Evolutionary conservation across 2,329 filamentous ascomycete genomes (phyloP).

Genomic region (Ophiognomonia clavigignenti-juglandacearum): DNA sequence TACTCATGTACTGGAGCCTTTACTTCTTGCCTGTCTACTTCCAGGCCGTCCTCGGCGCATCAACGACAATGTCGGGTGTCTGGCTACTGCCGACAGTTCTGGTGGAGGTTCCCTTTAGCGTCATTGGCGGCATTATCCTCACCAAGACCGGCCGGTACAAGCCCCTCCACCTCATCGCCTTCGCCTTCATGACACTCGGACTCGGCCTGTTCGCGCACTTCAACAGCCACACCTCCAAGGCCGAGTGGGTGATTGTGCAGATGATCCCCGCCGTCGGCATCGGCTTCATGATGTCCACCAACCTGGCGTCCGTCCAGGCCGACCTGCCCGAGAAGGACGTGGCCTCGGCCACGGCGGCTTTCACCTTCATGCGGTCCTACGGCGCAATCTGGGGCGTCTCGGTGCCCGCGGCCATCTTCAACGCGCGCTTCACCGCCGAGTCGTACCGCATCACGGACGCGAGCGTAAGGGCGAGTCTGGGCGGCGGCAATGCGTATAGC

Average conservation of each 20-base stretch:
- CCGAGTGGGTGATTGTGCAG: conserved; percentile 36
- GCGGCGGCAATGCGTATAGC: neutral
- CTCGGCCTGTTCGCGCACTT: conserved; percentile 27
- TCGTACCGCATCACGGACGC: neutral
- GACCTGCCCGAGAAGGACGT: conserved; percentile 28
- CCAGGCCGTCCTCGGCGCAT: neutral
- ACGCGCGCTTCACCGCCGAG: neutral
- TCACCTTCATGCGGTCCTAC: conserved; percentile 38
- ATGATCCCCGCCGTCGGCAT: conserved; percentile 33
- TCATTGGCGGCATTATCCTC: conserved; percentile 16
- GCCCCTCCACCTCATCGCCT: conserved; percentile 9
- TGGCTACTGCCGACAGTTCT: neutral
- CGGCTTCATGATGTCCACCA: conserved; percentile 33
- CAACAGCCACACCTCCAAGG: conserved; percentile 27
- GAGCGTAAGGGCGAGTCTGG: neutral
- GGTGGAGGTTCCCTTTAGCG: conserved; percentile 18
- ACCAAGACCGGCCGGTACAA: conserved; percentile 29
- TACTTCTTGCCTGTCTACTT: conserved; percentile 6
- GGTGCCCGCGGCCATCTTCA: conserved; percentile 37
- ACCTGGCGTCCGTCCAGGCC: conserved; percentile 38
- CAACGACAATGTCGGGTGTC: neutral
- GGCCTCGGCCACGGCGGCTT: conserved; percentile 32
- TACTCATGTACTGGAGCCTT: neutral
- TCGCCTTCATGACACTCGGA: neutral
- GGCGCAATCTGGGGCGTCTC: conserved; percentile 41